phyloP scores from a whole-genome alignment of 371 early-diverging fungal genomes.

The Syncephalastrum monosporum region DNA sequence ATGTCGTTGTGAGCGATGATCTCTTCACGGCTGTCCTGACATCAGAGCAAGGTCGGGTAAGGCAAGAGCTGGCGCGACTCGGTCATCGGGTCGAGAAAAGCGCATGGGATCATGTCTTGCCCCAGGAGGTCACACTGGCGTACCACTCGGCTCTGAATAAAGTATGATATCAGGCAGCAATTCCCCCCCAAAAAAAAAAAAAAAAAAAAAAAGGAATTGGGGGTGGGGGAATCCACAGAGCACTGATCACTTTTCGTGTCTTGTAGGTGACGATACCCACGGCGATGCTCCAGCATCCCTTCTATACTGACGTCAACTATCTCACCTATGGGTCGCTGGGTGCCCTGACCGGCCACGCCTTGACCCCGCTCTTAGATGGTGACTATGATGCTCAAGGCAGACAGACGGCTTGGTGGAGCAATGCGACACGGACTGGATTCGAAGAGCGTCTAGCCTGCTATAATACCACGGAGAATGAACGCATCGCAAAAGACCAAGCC shows the following conservation, averaged over 20 bases:
- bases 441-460: no score
- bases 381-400: no score
- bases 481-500: no score
- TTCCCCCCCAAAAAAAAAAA: no score
- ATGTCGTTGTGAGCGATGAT: no score
- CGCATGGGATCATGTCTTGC: conserved; percentile 47
- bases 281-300: conserved; percentile 50
- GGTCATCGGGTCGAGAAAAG: conserved; percentile 33
- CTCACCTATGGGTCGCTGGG: not conserved
- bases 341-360: not conserved
- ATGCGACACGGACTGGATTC: not conserved
- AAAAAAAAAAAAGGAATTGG: no score
- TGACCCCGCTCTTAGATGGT: no score
- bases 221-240: no score
- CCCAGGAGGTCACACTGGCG: conserved; percentile 48
- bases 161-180: conserved; percentile 2
- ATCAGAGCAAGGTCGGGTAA: no score
- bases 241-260: no score
- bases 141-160: conserved; percentile 31
- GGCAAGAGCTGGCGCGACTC: conserved; percentile 7
- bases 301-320: conserved; percentile 25
- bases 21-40: no score
- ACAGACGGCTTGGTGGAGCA: conserved; percentile 17
- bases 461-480: no score
- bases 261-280: conserved; percentile 51